Evolutionary conservation across 768 basidiomycete species (phyloP), one percentile per base, ranked within the genome.

Genomic region (Gloeophyllum trabeum): DNA sequence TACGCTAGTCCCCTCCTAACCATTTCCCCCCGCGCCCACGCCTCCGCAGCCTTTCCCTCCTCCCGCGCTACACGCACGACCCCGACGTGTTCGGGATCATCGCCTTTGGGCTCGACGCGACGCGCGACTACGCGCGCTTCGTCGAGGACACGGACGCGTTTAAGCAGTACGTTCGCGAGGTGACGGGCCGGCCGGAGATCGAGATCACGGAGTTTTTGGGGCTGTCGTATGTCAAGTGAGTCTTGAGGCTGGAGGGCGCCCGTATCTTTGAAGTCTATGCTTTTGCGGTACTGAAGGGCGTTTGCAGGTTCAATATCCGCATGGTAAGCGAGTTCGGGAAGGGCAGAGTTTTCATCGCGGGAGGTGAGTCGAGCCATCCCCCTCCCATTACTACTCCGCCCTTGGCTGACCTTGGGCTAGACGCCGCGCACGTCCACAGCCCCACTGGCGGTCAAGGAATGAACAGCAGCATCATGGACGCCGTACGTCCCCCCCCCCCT

Each of bases 391-490:
- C n/a, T n/a, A n/a, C n/a, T n/a, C n/a, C n/a, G n/a, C n/a, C n/a
- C n/a, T n/a, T 37, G 7, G 7, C 10, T 21, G 20, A 37, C 10
- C 7, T 21, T 21, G 20, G 7, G 20, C 7, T 19, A 37, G 36
- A 37, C 20, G 38, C 38, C 30, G 43, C 39, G 2, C 43, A 43
- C 4, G 16, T 19, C 21, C 43, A 43, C 39, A n/a, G 24, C 22
- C 43, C 43, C 10, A 43, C 38, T 7, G 43, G 43, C 3, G 43
- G 43, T 12, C 43, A 43, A 25, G 46, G 46, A 14, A 16, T 48
- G 1, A 48, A 48, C 32, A 41, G 40, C 21, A 26, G 46, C 24
- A 38, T 48, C 22, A 46, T 48, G 24, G 47, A 48, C 34, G 39
- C 47, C 16, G 47, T 48, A 13, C 10, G 28, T 32, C 16, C 10